Base-by-base conservation (phyloP, 129 eudicot species). In the Ambrosia artemisiifolia region DNA sequence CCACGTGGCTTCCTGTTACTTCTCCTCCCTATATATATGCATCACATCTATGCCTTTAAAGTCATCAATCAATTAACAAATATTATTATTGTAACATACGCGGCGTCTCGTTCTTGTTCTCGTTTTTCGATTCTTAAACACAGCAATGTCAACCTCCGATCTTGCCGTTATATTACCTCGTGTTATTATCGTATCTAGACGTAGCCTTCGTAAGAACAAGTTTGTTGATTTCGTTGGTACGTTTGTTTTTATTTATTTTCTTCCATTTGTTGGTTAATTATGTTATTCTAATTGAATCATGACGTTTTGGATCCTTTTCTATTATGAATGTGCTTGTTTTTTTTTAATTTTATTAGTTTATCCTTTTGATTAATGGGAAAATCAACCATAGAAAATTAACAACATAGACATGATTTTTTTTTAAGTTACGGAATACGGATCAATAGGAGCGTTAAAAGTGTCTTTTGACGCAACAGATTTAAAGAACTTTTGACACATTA, bases 151-250 rank as follows among this genome's bases (percentile, higher is more conserved):
- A 80, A 57, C 88, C 12, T 30, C 86, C 57, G 89, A 89, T 51
- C 89, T 89, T 32, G 89, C 98, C 12, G 80, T 66, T 8, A 82
- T 89, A 62, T 78, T 93, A 35, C 96, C 98, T 74, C 92, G 98
- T 18, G 96, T 93, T 7, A 83, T 93, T 47, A 93, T 93, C 48
- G 96, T 93, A 8, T 93, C 98, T 34, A 65, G 98, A 56, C 85
- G 98, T 6, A 85, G 84, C 88, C 89, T 93, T 70, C 98, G 96
- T 81, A 93, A 93, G 85, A 89, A 93, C 92, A 93, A 93, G 75
- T 93, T 93, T 68, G 98, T 93, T 3, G 98, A 93, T 77, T 93
- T 93, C 59, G 98, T 93, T 0, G 98, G 98, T 93, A 79, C n/a
- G 66, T 24, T 8, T 4, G 20, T 24, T 28, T 53, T 71, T 36